Conservation (phyloP, 1,284 basidiomycete species). For the Leccinum solheimii region DNA sequence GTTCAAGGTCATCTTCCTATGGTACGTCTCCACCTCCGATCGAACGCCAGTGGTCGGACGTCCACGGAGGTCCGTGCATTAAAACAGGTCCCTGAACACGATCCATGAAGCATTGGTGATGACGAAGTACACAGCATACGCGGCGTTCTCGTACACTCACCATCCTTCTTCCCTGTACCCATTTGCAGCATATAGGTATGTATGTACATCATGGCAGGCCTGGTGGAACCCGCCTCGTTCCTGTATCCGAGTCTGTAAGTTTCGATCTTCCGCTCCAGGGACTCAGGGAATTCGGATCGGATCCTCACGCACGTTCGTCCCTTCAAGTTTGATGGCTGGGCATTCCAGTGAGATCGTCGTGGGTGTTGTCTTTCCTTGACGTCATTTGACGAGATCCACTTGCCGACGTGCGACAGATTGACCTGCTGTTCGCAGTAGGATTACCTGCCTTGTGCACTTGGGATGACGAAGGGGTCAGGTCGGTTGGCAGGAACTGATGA, state of each 20-base stretch:
- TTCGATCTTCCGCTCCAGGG: neutral
- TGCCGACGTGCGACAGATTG: neutral
- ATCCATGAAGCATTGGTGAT: slow-evolving; percentile 5
- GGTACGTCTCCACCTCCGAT: neutral
- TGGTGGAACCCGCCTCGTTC: neutral
- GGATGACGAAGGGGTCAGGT: neutral
- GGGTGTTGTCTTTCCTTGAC: neutral
- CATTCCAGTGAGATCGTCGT: neutral
- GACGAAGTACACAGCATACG: neutral
- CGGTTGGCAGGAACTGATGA: too few relatives aligned
- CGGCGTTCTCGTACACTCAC: neutral
- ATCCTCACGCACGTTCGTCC: neutral
- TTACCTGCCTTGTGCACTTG: neutral
- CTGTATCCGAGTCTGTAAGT: neutral
- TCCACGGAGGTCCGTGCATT: neutral
- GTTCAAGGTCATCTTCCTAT: neutral
- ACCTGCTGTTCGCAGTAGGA: neutral
- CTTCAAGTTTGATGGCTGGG: neutral
- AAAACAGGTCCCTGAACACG: slow-evolving; percentile 1
- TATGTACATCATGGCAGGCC: neutral
- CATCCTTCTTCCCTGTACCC: neutral
- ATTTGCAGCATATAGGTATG: neutral
- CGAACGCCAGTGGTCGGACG: neutral
- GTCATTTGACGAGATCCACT: neutral
- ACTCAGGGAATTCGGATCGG: neutral